Percentiles rank a stretch among this genome's conserved stretches.
These are phyloP conservation scores for Knoxia roxburghii DNA, from an alignment of 257 asterid genomes.

Conservation along the genomic window DNA sequence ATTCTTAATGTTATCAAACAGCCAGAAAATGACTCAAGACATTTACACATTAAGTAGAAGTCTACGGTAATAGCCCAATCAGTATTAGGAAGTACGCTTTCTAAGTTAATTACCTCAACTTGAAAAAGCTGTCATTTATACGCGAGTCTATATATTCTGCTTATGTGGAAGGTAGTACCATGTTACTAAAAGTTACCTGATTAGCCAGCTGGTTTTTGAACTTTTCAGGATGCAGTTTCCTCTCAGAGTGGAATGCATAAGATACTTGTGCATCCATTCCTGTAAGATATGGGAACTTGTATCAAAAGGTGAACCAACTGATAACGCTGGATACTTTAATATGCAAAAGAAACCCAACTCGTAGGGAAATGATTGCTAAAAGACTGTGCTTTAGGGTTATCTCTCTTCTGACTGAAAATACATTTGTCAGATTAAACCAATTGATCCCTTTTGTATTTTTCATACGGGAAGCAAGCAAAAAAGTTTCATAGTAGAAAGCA, in stretches of 20 bases:
- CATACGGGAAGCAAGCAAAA: neutral
- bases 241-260: slow-evolving; percentile 83
- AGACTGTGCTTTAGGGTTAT: neutral
- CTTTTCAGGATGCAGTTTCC: slow-evolving; percentile 85
- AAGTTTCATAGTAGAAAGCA: neutral
- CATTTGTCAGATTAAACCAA: neutral
- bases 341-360: neutral
- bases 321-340: neutral
- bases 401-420: neutral
- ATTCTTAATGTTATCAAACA: neutral
- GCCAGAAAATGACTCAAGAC: neutral
- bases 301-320: slow-evolving; percentile 2
- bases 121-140: too few species aligned
- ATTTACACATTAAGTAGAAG: neutral
- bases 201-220: slow-evolving; percentile 79
- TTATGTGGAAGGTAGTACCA: too few species aligned
- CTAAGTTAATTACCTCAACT: neutral
- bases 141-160: too few species aligned
- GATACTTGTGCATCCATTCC: slow-evolving; percentile 99
- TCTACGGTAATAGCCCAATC: neutral
- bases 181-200: slow-evolving; percentile 44
- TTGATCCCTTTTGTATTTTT: neutral
- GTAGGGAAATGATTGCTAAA: neutral
- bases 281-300: slow-evolving; percentile 21
- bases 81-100: neutral